Conservation (phyloP, 345 rosid genomes). For the Lenwebbia sp. region DNA sequence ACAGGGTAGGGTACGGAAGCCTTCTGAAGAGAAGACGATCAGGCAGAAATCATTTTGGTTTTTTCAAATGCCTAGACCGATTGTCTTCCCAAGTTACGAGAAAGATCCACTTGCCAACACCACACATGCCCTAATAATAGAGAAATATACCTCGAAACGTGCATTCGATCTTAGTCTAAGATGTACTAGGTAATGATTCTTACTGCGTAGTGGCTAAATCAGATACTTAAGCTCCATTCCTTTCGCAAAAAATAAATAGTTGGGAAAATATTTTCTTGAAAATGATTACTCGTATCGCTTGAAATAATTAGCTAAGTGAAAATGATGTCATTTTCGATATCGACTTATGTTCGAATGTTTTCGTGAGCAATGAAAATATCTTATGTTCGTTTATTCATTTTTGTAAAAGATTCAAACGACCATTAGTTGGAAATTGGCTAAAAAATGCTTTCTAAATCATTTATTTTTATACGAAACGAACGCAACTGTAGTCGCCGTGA, state of each 20-base stretch:
- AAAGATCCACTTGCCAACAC: background rate
- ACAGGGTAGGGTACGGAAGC: background rate
- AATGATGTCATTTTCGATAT: fast-evolving
- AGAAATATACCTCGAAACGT: background rate
- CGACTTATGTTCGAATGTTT: fast-evolving
- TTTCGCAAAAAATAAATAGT: no score
- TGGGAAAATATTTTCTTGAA: background rate
- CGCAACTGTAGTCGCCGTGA: background rate
- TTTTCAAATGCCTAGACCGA: background rate
- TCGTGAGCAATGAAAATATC: fast-evolving
- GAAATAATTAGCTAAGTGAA: fast-evolving
- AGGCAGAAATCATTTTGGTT: background rate
- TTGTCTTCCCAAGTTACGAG: background rate
- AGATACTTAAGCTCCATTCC: background rate
- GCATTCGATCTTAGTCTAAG: background rate
- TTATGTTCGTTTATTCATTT: background rate
- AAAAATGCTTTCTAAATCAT: background rate
- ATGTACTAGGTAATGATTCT: background rate
- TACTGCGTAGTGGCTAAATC: background rate
- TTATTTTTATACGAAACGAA: background rate
- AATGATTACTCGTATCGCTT: background rate
- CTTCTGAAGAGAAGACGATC: background rate
- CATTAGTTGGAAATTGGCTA: background rate
- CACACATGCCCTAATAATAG: background rate
- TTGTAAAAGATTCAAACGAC: background rate